Conservation (phyloP, 495 filamentous ascomycete genomes). For the Astrocystis sublimbata region DNA sequence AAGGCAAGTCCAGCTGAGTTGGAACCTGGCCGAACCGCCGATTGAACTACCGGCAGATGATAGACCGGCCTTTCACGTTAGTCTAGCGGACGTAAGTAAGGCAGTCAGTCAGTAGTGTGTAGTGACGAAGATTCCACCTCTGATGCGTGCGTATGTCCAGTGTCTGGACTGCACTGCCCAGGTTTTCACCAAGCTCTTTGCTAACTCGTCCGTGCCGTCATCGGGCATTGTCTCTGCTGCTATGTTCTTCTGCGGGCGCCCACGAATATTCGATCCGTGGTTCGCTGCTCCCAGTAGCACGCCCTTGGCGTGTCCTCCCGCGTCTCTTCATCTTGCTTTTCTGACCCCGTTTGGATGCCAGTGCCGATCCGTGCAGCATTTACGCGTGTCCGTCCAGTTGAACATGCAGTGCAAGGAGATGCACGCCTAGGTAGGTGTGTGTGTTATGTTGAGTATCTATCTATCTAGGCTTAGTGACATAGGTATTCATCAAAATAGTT, state of each 20-base stretch:
- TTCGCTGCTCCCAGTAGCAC: slow-evolving; percentile 10
- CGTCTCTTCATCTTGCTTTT: background rate
- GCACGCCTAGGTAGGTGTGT: too few species aligned
- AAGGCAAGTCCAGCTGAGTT: background rate
- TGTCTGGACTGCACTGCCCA: background rate
- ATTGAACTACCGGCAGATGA: slow-evolving; percentile 6
- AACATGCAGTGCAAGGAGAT: too few species aligned
- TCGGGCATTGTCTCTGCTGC: background rate
- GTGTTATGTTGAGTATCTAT: too few species aligned
- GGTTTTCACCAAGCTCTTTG: background rate
- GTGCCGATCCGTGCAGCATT: background rate
- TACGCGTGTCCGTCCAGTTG: background rate
- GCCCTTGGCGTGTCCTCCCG: background rate
- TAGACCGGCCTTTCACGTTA: background rate
- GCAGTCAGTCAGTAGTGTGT: background rate
- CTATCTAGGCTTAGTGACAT: background rate
- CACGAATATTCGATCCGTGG: slow-evolving; percentile 1
- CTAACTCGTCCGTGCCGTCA: background rate
- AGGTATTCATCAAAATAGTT: too few species aligned
- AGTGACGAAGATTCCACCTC: background rate
- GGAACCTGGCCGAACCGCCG: background rate
- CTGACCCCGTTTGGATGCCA: background rate
- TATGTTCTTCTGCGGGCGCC: slow-evolving; percentile 10
- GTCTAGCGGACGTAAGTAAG: background rate
- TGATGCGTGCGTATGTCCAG: background rate